A percentile compares a stretch with the other conserved stretches of the same genome.
Evolutionary conservation across 1,284 basidiomycete species (phyloP).

Genomic region (Ganoderma sp.): DNA sequence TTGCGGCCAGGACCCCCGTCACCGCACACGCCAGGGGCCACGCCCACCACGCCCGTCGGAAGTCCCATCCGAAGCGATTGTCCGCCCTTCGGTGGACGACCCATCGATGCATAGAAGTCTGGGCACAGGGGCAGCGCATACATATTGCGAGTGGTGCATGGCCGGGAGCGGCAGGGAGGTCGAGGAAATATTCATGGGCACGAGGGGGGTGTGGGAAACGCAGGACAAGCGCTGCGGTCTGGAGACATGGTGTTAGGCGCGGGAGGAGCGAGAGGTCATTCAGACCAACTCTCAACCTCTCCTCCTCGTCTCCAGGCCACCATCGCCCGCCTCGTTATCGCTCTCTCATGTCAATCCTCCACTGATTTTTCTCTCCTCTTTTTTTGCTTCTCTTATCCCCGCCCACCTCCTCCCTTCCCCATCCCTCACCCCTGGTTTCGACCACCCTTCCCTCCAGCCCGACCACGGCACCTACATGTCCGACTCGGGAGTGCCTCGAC

Average conservation of each 20-base stretch:
- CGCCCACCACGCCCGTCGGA: conserved; percentile 12
- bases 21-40: conserved; percentile 6
- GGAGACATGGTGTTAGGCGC: conserved; percentile 16
- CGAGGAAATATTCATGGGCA: conserved; percentile 10
- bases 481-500: conserved; percentile 61
- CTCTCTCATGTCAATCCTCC: conserved; percentile 38
- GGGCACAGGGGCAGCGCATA: not conserved
- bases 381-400: conserved; percentile 29
- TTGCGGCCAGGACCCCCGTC: conserved; percentile 23
- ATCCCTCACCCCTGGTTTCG: conserved; percentile 27
- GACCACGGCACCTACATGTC: conserved; percentile 55
- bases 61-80: conserved; percentile 17
- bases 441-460: conserved; percentile 27
- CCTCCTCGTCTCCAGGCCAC: conserved; percentile 35
- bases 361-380: conserved; percentile 32
- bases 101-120: conserved; percentile 15
- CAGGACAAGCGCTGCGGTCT: conserved; percentile 16
- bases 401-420: conserved; percentile 29
- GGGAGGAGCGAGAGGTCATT: conserved; percentile 30
- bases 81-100: conserved; percentile 13
- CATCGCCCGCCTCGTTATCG: conserved; percentile 38
- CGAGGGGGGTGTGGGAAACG: conserved; percentile 30
- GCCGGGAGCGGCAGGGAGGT: not conserved
- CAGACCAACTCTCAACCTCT: conserved; percentile 33
- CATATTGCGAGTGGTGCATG: not conserved